Evolutionary conservation across 2,329 filamentous ascomycete species (phyloP), one percentile per base, ranked within the genome.

Genomic region (Sporothrix sp.): DNA sequence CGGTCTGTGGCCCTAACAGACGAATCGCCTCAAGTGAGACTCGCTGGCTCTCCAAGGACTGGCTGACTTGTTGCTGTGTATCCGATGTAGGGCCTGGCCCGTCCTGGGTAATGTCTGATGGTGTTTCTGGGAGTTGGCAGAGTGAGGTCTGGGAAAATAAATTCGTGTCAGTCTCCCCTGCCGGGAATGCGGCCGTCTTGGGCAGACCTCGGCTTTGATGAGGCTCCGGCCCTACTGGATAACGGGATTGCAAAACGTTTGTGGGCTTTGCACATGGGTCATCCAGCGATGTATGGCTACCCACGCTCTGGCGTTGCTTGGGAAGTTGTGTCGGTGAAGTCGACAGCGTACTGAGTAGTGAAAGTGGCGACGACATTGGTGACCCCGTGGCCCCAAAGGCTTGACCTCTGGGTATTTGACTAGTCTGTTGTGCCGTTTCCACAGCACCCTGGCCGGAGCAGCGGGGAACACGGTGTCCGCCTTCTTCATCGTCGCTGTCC

Each of bases 11-110:
- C 1, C 69, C 69, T 58, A 80, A 67, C 6, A 64, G 60, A 18
- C 68, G 67, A n/a, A 79, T 68, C 4, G 71, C 63, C 18, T 73
- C 66, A 4, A 74, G 62, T 1, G 75, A 68, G 0, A 81, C 69
- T 3, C 77, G 71, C 56, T 81, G 77, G 52, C 70, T 73, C 52
- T 73, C 70, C 11, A 68, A 55, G 3, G 57, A 61, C 52, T 70
- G 66, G 23, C 60, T 66, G 38, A 51, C 32, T 16, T n/a, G 33
- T 9, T 13, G 28, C 16, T 54, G 38, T 3, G 36, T 39, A 7
- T 33, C 40, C 20, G 7, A 7, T 1, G 18, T 18, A n/a, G 27
- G 30, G n/a, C 16, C 25, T 21, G 35, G 14, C 7, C 18, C 30
- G n/a, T 16, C 20, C 28, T 20, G 36, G 14, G 32, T 48, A 18